These are phyloP conservation scores for Colletotrichum echinochloae DNA, from an alignment of 2,329 filamentous ascomycete species.

Conservation along the genomic window DNA sequence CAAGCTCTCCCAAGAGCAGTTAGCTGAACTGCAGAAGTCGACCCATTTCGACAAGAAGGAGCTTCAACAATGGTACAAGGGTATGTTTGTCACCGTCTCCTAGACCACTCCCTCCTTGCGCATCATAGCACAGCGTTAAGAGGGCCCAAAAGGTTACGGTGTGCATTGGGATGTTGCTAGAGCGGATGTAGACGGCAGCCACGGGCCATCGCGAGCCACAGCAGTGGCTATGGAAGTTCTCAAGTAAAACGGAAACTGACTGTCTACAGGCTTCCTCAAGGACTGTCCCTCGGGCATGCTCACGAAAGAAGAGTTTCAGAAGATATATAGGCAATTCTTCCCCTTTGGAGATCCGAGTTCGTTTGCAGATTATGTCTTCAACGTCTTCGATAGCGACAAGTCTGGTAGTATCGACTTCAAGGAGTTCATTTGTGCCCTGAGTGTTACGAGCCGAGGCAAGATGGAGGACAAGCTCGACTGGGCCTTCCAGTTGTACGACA, in stretches of 20 bases:
- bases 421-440: slow-evolving; percentile 98
- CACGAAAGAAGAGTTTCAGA: slow-evolving; percentile 98
- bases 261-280: slow-evolving; percentile 87
- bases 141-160: too few species aligned
- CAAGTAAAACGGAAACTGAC: slow-evolving; percentile 8
- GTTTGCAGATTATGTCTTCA: slow-evolving; percentile 99
- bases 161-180: too few species aligned
- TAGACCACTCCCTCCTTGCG: slow-evolving; percentile 1
- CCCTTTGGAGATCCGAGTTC: slow-evolving; percentile 97
- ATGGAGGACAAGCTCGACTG: slow-evolving; percentile 99
- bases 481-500: slow-evolving; percentile 99
- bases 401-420: slow-evolving; percentile 99
- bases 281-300: slow-evolving; percentile 97
- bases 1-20: slow-evolving; percentile 96
- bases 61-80: slow-evolving; percentile 99
- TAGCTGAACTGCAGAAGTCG: slow-evolving; percentile 93
- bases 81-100: slow-evolving; percentile 61
- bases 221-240: too few species aligned
- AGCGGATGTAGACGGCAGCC: too few species aligned
- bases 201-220: too few species aligned
- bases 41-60: slow-evolving; percentile 99
- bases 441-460: slow-evolving; percentile 95
- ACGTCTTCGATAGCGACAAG: slow-evolving; percentile 98
- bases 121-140: too few species aligned
- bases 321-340: slow-evolving; percentile 99